Conservation (phyloP, 164 flowering plant genomes). For the Macadamia tetraphylla region DNA sequence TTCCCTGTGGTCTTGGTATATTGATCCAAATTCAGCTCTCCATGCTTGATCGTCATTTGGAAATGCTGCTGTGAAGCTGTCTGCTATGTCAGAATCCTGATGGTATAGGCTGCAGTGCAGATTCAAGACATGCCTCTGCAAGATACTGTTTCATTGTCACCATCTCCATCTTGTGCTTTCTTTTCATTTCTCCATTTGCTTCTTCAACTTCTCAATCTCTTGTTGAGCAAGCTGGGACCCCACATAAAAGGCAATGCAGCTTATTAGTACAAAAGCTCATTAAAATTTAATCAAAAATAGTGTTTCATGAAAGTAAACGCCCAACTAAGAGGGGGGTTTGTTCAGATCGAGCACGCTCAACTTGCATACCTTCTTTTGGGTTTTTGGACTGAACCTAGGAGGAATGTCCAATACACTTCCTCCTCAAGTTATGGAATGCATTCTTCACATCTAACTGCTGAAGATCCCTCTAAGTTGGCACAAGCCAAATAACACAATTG, state of each 20-base stretch:
- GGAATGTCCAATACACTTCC: too few species aligned
- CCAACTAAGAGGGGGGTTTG: too few species aligned
- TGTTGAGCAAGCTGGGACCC: conserved; percentile 24
- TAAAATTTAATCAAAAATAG: too few species aligned
- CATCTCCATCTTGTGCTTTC: conserved; percentile 95
- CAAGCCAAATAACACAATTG: too few species aligned
- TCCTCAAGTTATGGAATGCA: too few species aligned
- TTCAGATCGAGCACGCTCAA: too few species aligned
- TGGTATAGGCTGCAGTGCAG: conserved; percentile 57
- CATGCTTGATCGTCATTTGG: conserved; percentile 80
- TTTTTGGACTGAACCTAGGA: too few species aligned
- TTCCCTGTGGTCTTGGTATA: conserved; percentile 34
- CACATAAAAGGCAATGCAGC: not conserved
- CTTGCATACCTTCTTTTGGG: too few species aligned
- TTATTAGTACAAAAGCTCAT: too few species aligned
- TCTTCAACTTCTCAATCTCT: conserved; percentile 75
- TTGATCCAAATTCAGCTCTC: conserved; percentile 83
- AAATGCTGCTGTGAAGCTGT: conserved; percentile 8
- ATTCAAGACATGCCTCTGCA: conserved; percentile 56
- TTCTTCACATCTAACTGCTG: too few species aligned
- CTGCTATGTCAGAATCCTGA: conserved; percentile 34
- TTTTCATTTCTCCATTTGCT: conserved; percentile 84
- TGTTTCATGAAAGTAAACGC: too few species aligned
- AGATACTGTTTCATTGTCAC: conserved; percentile 85
- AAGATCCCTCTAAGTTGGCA: too few species aligned